Evolutionary conservation across 495 filamentous ascomycete species (phyloP).

Genomic region (Talaromyces nanjingensis): DNA sequence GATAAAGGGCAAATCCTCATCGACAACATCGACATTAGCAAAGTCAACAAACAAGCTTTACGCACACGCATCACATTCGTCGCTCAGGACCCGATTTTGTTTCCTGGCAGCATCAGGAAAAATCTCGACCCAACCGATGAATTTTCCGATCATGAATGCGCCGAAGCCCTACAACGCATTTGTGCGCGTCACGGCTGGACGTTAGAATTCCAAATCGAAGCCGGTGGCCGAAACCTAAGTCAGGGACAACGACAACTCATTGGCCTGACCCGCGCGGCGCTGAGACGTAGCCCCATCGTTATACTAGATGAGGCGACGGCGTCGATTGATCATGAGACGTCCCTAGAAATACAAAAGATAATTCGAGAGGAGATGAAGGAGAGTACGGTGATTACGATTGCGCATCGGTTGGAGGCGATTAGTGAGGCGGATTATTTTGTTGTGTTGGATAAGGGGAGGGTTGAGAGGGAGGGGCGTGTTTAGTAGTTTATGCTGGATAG

Average conservation of each 20-base stretch:
- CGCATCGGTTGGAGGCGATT: constrained; percentile 77
- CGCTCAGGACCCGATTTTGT: constrained; percentile 58
- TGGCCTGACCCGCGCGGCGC: constrained; percentile 49
- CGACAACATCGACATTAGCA: constrained; percentile 52
- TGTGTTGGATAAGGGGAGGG: constrained; percentile 58
- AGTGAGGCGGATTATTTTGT: constrained; percentile 67
- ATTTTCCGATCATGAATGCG: constrained; percentile 44
- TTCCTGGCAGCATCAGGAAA: constrained; percentile 51
- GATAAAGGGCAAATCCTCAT: constrained; percentile 49
- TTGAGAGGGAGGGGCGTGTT: constrained; percentile 32
- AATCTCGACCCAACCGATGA: constrained; percentile 49
- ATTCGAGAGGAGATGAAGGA: constrained; percentile 65
- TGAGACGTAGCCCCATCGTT: constrained; percentile 51
- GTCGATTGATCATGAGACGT: constrained; percentile 71
- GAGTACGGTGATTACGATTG: constrained; percentile 83
- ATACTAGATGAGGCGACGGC: constrained; percentile 82
- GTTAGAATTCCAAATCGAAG: constrained; percentile 48
- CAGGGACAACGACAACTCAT: constrained; percentile 59
- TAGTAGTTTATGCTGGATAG: not conserved
- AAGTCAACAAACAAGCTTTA: constrained; percentile 52
- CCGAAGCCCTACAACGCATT: constrained; percentile 42
- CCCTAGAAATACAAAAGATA: constrained; percentile 68
- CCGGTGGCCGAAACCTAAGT: constrained; percentile 51
- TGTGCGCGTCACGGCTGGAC: constrained; percentile 46
- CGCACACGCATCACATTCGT: constrained; percentile 55